These are phyloP conservation scores for Dillenia turbinata DNA, from an alignment of 164 flowering plant species.

Conservation along the genomic window DNA sequence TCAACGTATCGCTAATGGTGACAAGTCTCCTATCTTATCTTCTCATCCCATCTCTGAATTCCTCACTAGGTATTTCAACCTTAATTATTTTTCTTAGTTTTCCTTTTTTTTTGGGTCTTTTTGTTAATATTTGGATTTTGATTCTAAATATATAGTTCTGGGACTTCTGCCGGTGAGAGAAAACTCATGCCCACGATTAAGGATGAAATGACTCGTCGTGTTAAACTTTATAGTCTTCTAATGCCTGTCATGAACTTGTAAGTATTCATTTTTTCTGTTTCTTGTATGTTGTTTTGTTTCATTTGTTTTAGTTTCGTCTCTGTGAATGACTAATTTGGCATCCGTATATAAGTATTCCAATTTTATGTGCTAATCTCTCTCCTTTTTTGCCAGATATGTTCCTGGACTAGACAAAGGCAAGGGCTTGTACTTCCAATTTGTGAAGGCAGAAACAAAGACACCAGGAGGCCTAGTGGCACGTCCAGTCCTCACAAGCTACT, in stretches of 20 bases:
- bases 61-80: slow-evolving; percentile 55
- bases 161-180: slow-evolving; percentile 83
- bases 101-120: neutral
- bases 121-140: neutral
- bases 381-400: slow-evolving; percentile 40
- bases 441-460: slow-evolving; percentile 59
- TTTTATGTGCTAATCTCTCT: neutral
- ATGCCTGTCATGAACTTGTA: slow-evolving; percentile 86
- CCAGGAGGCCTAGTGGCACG: slow-evolving; percentile 73
- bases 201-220: slow-evolving; percentile 65
- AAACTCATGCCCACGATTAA: slow-evolving; percentile 77
- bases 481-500: slow-evolving; percentile 77
- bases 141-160: slow-evolving; percentile 44
- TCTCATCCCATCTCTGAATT: slow-evolving; percentile 70
- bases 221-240: slow-evolving; percentile 60
- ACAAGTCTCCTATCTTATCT: slow-evolving; percentile 54
- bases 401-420: slow-evolving; percentile 73
- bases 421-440: slow-evolving; percentile 59
- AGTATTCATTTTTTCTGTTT: slow-evolving; percentile 8
- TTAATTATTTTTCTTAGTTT: neutral
- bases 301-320: no score
- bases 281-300: neutral
- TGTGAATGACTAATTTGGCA: no score
- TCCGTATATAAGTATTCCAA: neutral
- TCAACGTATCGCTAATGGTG: slow-evolving; percentile 72